phyloP scores from a whole-genome alignment of 192 early-diverging fungal genomes.

The Podochytrium sp. region DNA sequence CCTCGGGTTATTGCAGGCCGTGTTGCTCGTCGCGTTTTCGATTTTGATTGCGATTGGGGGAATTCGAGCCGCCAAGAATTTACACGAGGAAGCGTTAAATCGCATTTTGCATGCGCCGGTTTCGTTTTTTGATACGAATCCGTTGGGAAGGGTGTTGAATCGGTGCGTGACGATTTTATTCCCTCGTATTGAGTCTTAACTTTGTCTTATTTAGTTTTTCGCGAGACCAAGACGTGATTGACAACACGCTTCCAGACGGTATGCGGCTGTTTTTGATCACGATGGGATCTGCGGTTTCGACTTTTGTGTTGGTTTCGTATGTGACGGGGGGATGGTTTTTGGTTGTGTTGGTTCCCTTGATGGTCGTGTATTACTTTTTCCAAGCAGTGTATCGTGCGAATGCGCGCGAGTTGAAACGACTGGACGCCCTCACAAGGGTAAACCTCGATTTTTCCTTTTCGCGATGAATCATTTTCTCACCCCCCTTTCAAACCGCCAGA shows the following conservation, averaged over 20 bases:
- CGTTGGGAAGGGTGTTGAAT: slow-evolving; percentile 74
- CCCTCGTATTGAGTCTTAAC: too few species aligned
- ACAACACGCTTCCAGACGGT: slow-evolving; percentile 63
- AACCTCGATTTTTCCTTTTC: slow-evolving; percentile 24
- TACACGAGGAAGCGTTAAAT: slow-evolving; percentile 70
- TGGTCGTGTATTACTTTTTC: slow-evolving; percentile 41
- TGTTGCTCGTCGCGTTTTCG: slow-evolving; percentile 34
- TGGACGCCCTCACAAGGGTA: slow-evolving; percentile 37
- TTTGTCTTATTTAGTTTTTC: too few species aligned
- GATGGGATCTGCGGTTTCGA: slow-evolving; percentile 24
- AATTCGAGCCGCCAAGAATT: slow-evolving; percentile 53
- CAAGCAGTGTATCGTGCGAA: slow-evolving; percentile 40
- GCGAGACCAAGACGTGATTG: slow-evolving; percentile 63
- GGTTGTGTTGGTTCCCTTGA: slow-evolving; percentile 17
- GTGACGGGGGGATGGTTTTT: slow-evolving; percentile 34
- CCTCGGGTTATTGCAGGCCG: slow-evolving; percentile 30
- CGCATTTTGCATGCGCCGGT: slow-evolving; percentile 74
- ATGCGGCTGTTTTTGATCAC: slow-evolving; percentile 52
- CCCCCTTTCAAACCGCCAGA: slow-evolving; percentile 71
- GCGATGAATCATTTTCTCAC: slow-evolving; percentile 80
- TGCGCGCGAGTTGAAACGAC: slow-evolving; percentile 42
- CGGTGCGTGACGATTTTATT: slow-evolving; percentile 68
- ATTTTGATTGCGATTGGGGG: slow-evolving; percentile 56
- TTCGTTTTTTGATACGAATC: slow-evolving; percentile 78
- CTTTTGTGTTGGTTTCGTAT: slow-evolving; percentile 36